Conservation (phyloP, 192 early-diverging fungal species). For the Podila epicladia region DNA sequence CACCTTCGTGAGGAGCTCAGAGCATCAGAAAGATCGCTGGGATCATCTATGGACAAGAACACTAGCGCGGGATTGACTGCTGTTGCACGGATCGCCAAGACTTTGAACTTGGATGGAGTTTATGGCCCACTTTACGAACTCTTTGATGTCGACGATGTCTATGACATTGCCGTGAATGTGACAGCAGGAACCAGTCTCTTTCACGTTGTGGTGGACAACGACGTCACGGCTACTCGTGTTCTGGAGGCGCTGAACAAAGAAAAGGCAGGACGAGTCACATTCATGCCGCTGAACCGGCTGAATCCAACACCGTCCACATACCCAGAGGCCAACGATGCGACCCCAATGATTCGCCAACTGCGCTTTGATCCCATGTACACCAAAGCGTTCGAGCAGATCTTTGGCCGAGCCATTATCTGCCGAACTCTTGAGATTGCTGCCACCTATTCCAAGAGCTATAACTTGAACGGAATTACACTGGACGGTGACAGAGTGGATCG, state of each 20-base stretch:
- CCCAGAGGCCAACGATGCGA: constrained; percentile 74
- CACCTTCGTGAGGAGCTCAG: constrained; percentile 79
- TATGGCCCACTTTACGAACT: constrained; percentile 94
- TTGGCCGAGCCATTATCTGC: constrained; percentile 92
- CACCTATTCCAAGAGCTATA: constrained; percentile 78
- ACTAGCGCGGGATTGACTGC: constrained; percentile 83
- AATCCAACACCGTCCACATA: constrained; percentile 67
- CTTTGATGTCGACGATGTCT: constrained; percentile 87
- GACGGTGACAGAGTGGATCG: constrained; percentile 94
- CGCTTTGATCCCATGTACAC: constrained; percentile 73
- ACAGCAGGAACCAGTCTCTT: constrained; percentile 90
- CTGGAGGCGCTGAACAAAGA: constrained; percentile 67
- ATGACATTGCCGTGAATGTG: constrained; percentile 88
- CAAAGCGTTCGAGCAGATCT: constrained; percentile 89
- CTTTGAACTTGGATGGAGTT: constrained; percentile 74
- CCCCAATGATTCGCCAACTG: constrained; percentile 86
- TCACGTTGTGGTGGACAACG: constrained; percentile 96
- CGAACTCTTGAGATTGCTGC: constrained; percentile 83
- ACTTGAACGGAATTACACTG: constrained; percentile 87
- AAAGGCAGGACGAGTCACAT: constrained; percentile 87
- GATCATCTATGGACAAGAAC: constrained; percentile 83
- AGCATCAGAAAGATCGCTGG: constrained; percentile 76
- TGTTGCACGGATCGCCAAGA: constrained; percentile 73
- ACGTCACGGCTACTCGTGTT: constrained; percentile 85
- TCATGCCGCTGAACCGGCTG: constrained; percentile 95